Evolutionary conservation across 2,329 filamentous ascomycete genomes (phyloP), one percentile per base, ranked within the genome.

Genomic region (Penicillium sp.): DNA sequence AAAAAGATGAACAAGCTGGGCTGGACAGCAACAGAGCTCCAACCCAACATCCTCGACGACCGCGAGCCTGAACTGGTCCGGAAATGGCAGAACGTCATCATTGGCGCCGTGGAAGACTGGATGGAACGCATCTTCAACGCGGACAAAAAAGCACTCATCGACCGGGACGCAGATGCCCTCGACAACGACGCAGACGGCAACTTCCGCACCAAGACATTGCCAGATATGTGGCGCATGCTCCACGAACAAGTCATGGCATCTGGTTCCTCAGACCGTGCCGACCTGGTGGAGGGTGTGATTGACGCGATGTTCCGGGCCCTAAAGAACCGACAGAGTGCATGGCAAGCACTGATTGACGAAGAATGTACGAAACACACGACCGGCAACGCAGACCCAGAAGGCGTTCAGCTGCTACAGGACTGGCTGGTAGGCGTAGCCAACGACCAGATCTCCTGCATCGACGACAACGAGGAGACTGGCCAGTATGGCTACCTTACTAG

Each of bases 341-440:
- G 92, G 88, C 88, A 95, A 69, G 80, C 81, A 51, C 85, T 97
- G 73, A 83, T 96, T 48, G 89, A 95, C 56, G 86, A 91, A 14
- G 93, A 99, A 72, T 85, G 85, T 16, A 75, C 77, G 41, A 87
- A 84, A 62, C 95, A 89, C 70, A 86, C 87, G 68, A 59, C 66
- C 50, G 60, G 72, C 52, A 61, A 73, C 50, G 64, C 69, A 12
- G 74, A 76, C 14, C 70, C 73, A 53, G 89, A 95, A 67, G 82
- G 87, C 3, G 76, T 95, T 25, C 88, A 95, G 67, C 70, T 78
- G 16, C 68, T 84, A 36, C 81, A 85, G 64, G 93, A 99, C 73
- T 99, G 92, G 90, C 85, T 99, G 48, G 84, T 99, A 45, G 91
- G 93, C 38, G 89, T 95, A 49, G 93, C 95, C 60, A 99, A 99